Percentiles rank a stretch among this genome's conserved stretches.
Evolutionary conservation across 2,329 filamentous ascomycete genomes (phyloP).

Genomic region (Ascochyta viciae-villosae): DNA sequence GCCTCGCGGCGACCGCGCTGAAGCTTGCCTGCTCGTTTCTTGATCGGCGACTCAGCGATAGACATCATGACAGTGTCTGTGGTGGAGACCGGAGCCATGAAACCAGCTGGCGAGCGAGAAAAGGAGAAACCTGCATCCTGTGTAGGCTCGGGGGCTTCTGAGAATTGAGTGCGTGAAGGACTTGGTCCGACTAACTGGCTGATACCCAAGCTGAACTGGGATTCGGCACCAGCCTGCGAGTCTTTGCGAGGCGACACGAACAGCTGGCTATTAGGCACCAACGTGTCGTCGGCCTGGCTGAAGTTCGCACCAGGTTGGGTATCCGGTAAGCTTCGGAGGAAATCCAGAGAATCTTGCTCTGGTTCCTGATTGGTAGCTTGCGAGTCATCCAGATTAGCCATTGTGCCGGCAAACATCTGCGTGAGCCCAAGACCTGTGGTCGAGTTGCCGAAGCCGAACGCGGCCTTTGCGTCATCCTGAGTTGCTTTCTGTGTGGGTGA

Average conservation of each 20-base stretch:
- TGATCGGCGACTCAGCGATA: constrained; percentile 69
- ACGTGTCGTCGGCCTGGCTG: constrained; percentile 66
- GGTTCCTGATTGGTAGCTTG: constrained; percentile 40
- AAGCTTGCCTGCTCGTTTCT: constrained; percentile 66
- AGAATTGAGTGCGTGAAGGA: constrained; percentile 65
- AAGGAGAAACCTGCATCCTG: constrained; percentile 81
- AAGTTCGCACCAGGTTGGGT: constrained; percentile 63
- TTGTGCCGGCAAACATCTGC: constrained; percentile 89
- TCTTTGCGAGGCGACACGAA: constrained; percentile 33
- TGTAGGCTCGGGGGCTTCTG: constrained; percentile 75
- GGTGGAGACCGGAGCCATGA: constrained; percentile 70
- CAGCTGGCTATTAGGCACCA: constrained; percentile 65
- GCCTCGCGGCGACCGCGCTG: constrained; percentile 53
- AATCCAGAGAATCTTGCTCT: constrained; percentile 59
- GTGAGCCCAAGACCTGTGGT: constrained; percentile 71
- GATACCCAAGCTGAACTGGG: constrained; percentile 44
- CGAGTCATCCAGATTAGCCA: constrained; percentile 68
- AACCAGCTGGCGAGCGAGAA: constrained; percentile 71
- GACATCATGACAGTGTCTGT: constrained; percentile 70
- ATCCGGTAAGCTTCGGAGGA: constrained; percentile 60
- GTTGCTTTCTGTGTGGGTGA: constrained; percentile 34
- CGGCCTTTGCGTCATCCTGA: constrained; percentile 44
- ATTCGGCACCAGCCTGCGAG: constrained; percentile 25
- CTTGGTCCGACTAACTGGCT: constrained; percentile 46
- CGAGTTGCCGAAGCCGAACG: constrained; percentile 50